Conservation (phyloP, 805 yeast genomes). For the Teunomyces barrocoloradensis region DNA sequence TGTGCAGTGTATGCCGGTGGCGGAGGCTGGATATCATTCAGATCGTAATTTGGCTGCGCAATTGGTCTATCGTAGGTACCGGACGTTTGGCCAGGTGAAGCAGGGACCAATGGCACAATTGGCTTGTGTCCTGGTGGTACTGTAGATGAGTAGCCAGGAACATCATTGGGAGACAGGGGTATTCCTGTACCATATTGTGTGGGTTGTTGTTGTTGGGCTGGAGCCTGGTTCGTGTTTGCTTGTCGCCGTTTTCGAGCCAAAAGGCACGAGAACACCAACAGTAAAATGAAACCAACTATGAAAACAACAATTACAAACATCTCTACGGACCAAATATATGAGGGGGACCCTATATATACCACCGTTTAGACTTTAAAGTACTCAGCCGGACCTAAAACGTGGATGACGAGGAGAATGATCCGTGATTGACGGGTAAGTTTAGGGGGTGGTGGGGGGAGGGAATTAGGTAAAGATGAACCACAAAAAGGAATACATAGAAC, state of each 20-base stretch:
- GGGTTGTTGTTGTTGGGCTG: too few species aligned
- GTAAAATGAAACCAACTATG: neutral
- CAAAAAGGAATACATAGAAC: neutral
- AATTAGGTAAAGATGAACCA: too few species aligned
- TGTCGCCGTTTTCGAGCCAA: neutral
- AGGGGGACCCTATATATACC: too few species aligned
- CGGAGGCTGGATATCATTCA: neutral
- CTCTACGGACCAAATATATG: too few species aligned
- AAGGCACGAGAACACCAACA: neutral
- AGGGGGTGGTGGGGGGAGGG: too few species aligned
- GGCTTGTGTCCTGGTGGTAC: neutral
- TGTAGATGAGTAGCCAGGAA: neutral
- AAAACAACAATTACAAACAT: neutral
- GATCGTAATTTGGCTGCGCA: neutral
- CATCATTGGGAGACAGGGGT: neutral
- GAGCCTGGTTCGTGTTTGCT: too few species aligned
- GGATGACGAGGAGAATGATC: too few species aligned
- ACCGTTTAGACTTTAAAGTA: neutral
- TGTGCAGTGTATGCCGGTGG: slow-evolving; percentile 1
- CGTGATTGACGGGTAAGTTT: too few species aligned
- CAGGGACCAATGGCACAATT: neutral
- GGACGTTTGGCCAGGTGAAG: neutral
- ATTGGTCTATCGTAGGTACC: neutral
- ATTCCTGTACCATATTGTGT: neutral
- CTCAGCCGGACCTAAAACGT: too few species aligned